These are phyloP conservation scores for Diaporthe eres DNA, from an alignment of 2,329 filamentous ascomycete species.

Conservation along the genomic window DNA sequence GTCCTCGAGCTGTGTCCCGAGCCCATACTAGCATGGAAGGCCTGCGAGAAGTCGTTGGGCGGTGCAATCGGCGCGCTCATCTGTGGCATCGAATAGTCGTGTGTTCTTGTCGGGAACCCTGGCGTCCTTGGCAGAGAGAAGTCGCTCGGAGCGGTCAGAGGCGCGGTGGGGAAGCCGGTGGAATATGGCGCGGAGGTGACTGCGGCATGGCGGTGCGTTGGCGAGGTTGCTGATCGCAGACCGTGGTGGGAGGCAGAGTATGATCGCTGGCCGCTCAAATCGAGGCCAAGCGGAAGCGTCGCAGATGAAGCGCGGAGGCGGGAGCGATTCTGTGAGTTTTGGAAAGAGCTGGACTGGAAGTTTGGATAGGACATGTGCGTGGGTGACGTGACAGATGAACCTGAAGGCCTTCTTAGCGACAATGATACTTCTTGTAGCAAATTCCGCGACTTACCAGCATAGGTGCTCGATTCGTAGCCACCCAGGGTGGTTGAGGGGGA, in stretches of 20 bases:
- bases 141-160: constrained; percentile 67
- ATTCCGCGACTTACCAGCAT: constrained; percentile 60
- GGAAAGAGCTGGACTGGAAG: constrained; percentile 57
- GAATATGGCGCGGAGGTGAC: constrained; percentile 60
- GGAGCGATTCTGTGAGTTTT: constrained; percentile 60
- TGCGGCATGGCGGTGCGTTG: constrained; percentile 55
- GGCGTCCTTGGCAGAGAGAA: constrained; percentile 63
- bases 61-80: constrained; percentile 69
- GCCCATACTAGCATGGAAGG: constrained; percentile 60
- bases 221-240: constrained; percentile 48
- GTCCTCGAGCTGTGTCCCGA: constrained; percentile 54
- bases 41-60: constrained; percentile 66
- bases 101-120: constrained; percentile 51
- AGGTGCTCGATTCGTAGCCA: constrained; percentile 66
- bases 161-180: constrained; percentile 66
- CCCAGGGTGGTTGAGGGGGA: constrained; percentile 56
- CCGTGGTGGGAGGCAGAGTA: constrained; percentile 48
- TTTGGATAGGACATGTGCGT: constrained; percentile 65
- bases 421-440: too few species aligned
- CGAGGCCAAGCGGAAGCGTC: constrained; percentile 60
- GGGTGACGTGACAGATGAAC: constrained; percentile 62
- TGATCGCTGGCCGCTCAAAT: constrained; percentile 60
- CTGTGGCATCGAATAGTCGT: constrained; percentile 67
- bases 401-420: constrained; percentile 50
- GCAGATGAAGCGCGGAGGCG: constrained; percentile 66